Conservation (phyloP, 2,329 filamentous ascomycete genomes). For the Ascosphaera acerosa region DNA sequence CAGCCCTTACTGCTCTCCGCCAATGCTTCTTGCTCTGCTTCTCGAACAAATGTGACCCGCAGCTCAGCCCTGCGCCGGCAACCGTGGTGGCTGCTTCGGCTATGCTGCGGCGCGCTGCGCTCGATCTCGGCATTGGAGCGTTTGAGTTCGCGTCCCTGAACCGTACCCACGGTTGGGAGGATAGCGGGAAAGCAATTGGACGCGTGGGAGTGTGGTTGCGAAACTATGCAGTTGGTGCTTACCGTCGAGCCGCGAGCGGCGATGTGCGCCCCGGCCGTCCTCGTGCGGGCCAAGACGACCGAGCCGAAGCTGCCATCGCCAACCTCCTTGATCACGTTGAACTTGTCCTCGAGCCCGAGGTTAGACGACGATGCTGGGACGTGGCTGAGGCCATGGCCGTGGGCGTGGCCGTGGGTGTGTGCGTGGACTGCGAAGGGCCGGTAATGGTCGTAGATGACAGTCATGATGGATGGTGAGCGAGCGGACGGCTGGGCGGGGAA, state of each 20-base stretch:
- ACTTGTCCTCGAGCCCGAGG: conserved; percentile 66
- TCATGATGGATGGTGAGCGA: conserved; percentile 31
- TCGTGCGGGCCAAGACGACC: conserved; percentile 72
- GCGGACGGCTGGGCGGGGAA: conserved; percentile 1
- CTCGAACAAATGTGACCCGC: no score
- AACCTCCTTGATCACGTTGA: conserved; percentile 93
- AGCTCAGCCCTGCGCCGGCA: no score
- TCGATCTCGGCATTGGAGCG: no score
- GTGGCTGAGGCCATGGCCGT: not conserved
- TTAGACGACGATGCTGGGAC: conserved; percentile 11
- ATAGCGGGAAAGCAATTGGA: no score
- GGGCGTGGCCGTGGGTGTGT: conserved; percentile 11
- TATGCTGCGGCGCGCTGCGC: no score
- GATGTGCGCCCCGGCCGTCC: conserved; percentile 67
- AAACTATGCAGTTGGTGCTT: no score
- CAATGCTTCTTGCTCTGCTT: no score
- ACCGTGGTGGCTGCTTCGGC: no score
- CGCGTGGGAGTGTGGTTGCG: no score
- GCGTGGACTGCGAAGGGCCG: conserved; percentile 30
- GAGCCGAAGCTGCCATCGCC: conserved; percentile 97
- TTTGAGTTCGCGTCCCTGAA: no score
- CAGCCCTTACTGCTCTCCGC: no score
- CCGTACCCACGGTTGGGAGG: no score
- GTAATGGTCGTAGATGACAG: conserved; percentile 46
- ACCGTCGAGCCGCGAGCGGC: conserved; percentile 83